A percentile compares a stretch with the other conserved stretches of the same genome.
Conservation (phyloP, 2,329 filamentous ascomycete genomes). For the Trichoderma semiorbis region DNA sequence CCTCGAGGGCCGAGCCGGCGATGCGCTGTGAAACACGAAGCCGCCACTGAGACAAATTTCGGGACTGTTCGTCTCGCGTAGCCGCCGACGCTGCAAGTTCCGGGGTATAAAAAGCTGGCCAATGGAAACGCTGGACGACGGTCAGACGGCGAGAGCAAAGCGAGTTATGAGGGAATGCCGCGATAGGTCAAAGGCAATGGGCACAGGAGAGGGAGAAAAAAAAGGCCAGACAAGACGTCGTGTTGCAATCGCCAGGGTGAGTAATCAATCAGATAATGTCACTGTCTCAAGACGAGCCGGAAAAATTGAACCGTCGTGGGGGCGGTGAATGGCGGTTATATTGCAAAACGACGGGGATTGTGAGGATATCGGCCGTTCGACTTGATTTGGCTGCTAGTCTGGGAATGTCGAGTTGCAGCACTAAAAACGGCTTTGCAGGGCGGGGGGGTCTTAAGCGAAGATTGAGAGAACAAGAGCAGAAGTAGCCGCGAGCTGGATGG, state of each 20-base stretch:
- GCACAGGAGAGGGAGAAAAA: not conserved
- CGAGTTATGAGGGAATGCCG: not conserved
- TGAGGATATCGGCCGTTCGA: constrained; percentile 16
- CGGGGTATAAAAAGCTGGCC: constrained; percentile 1
- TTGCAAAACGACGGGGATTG: constrained; percentile 14
- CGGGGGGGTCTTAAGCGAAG: constrained; percentile 8
- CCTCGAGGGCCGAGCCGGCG: not conserved
- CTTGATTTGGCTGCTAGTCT: constrained; percentile 10
- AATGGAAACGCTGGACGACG: not conserved
- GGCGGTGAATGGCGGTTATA: constrained; percentile 16
- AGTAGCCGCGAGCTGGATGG: not conserved
- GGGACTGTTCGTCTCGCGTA: constrained; percentile 11
- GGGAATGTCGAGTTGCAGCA: constrained; percentile 17
- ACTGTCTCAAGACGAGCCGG: constrained; percentile 4
- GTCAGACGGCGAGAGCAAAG: not conserved
- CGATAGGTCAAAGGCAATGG: not conserved
- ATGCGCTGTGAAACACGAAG: constrained; percentile 7
- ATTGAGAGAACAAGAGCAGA: not conserved
- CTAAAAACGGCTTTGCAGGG: constrained; percentile 10
- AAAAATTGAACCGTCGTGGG: constrained; percentile 15
- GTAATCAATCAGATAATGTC: constrained; percentile 17
- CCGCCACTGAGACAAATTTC: constrained; percentile 1
- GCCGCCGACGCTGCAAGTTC: constrained; percentile 6
- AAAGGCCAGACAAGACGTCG: not conserved
- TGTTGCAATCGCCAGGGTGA: constrained; percentile 1